phyloP scores from a whole-genome alignment of 306 rosid species.

The Cercis canadensis region DNA sequence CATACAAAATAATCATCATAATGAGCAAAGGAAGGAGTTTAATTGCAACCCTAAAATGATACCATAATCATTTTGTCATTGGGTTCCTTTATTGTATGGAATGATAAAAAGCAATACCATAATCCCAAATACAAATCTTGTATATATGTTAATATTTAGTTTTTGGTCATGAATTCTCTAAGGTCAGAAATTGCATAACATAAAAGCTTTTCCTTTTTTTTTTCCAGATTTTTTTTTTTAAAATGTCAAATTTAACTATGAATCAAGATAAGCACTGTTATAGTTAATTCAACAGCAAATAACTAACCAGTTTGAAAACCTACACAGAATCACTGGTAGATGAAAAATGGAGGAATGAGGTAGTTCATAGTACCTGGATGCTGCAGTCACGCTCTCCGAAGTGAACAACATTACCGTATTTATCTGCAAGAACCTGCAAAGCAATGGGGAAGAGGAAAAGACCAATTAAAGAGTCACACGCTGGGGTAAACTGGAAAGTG shows the following conservation, averaged over 20 bases:
- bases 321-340: constrained; percentile 7
- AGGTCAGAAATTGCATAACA: constrained; percentile 14
- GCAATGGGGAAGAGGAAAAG: constrained; percentile 28
- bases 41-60: constrained; percentile 20
- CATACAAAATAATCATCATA: constrained; percentile 9
- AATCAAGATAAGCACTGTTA: constrained; percentile 35
- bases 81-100: background rate
- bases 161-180: background rate
- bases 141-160: constrained; percentile 6
- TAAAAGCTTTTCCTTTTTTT: background rate
- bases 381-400: constrained; percentile 99
- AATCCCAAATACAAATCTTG: constrained; percentile 14
- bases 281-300: constrained; percentile 1
- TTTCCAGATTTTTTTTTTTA: background rate
- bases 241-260: constrained; percentile 11
- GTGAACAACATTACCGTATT: constrained; percentile 90
- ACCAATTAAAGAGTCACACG: constrained; percentile 26
- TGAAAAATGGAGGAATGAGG: constrained; percentile 18
- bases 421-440: constrained; percentile 94
- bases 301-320: constrained; percentile 24
- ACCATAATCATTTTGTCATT: background rate
- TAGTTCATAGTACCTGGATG: constrained; percentile 76
- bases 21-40: constrained; percentile 3
- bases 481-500: constrained; percentile 1
- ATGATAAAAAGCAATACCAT: background rate